phyloP scores from a whole-genome alignment of 2,329 filamentous ascomycete genomes.

The Hypoxylon sp. region DNA sequence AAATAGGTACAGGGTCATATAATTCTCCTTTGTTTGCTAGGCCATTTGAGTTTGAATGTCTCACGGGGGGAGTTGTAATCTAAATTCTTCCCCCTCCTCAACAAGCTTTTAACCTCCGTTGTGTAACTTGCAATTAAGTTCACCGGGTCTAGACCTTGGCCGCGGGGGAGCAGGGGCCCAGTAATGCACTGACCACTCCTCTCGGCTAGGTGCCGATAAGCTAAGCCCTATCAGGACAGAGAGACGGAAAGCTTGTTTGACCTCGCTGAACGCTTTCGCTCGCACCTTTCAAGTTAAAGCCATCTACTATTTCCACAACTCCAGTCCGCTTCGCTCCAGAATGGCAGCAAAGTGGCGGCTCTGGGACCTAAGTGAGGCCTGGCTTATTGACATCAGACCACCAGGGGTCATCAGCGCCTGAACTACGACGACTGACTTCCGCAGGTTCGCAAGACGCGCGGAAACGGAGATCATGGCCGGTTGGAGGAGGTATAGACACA shows the following conservation, averaged over 20 bases:
- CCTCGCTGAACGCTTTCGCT: not conserved
- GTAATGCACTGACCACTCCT: conserved; percentile 24
- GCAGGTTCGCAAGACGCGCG: conserved; percentile 12
- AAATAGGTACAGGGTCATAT: not conserved
- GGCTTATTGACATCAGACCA: conserved; percentile 4
- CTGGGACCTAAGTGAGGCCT: not conserved
- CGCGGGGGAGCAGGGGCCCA: conserved; percentile 14
- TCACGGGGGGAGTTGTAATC: not conserved
- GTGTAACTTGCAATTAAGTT: conserved; percentile 20
- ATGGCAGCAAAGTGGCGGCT: conserved; percentile 9
- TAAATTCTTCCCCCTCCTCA: not conserved
- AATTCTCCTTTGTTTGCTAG: not conserved
- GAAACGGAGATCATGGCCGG: conserved; percentile 26
- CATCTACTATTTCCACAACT: not conserved
- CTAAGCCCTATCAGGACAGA: conserved; percentile 30
- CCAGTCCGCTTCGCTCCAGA: not conserved
- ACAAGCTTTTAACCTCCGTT: conserved; percentile 1
- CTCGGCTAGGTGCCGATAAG: conserved; percentile 34
- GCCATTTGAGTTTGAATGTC: too few relatives aligned
- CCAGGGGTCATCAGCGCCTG: conserved; percentile 1
- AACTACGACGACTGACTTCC: conserved; percentile 2
- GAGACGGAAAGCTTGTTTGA: conserved; percentile 27
- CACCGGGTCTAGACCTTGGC: conserved; percentile 24
- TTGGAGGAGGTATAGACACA: conserved; percentile 16
- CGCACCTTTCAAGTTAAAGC: not conserved